Evolutionary conservation across 768 basidiomycete species (phyloP).

Genomic region (Rhodotorula graminis): DNA sequence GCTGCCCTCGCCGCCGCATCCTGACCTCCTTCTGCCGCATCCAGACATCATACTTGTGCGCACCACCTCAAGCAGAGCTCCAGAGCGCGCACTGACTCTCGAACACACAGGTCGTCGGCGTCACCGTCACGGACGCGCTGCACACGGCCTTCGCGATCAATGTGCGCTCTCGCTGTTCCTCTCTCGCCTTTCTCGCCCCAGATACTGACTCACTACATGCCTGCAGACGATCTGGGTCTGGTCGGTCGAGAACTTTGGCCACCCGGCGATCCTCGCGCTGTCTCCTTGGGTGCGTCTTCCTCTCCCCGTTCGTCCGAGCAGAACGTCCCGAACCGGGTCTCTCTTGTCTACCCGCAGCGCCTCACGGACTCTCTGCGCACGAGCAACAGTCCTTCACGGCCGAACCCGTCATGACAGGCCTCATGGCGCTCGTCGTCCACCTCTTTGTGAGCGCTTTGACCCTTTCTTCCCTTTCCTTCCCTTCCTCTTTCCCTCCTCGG

Average conservation of each 20-base stretch:
- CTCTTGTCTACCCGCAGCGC: too few relatives aligned
- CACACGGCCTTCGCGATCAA: conserved; percentile 11
- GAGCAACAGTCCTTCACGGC: conserved; percentile 6
- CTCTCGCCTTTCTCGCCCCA: not conserved
- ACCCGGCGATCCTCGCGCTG: conserved; percentile 10
- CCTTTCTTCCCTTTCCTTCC: too few relatives aligned
- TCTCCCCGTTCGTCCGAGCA: not conserved
- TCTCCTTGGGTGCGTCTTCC: conserved; percentile 14
- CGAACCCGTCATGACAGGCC: conserved; percentile 18
- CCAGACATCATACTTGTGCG: conserved; percentile 15
- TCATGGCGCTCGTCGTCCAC: not conserved
- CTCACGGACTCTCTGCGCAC: not conserved
- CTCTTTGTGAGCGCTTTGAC: not conserved
- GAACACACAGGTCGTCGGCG: not conserved
- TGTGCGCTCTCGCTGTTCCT: not conserved
- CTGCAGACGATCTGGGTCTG: conserved; percentile 11
- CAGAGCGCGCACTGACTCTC: not conserved
- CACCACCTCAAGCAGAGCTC: too few relatives aligned
- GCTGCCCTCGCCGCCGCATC: too few relatives aligned
- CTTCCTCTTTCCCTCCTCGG: not conserved
- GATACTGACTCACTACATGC: not conserved
- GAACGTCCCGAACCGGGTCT: too few relatives aligned
- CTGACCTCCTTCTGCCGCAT: not conserved
- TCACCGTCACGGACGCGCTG: not conserved
- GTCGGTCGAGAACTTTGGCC: conserved; percentile 8